Percentiles rank a stretch among this genome's conserved stretches.
phyloP scores from a whole-genome alignment of 2,329 filamentous ascomycete genomes.

The Elsinoe australis region DNA sequence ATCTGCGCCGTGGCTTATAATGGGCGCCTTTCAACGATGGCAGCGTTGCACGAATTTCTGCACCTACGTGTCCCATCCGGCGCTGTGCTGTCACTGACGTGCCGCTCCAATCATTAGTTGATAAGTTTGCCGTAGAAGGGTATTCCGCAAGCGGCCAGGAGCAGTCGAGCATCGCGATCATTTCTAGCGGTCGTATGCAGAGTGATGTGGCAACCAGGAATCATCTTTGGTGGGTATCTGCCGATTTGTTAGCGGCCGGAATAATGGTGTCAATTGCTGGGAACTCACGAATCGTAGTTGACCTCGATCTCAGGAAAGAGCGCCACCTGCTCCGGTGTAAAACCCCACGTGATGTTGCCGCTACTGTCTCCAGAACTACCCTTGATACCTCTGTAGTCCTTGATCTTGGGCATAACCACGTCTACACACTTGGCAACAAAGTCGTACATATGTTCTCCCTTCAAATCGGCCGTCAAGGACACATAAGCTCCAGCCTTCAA shows the following conservation, averaged over 20 bases:
- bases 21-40: too few relatives aligned
- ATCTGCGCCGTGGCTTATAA: too few relatives aligned
- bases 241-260: conserved; percentile 30
- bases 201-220: conserved; percentile 76
- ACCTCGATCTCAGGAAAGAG: conserved; percentile 90
- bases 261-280: too few relatives aligned
- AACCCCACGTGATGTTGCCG: conserved; percentile 79
- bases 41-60: too few relatives aligned
- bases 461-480: conserved; percentile 68
- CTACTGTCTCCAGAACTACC: conserved; percentile 73
- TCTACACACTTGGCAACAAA: conserved; percentile 87
- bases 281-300: conserved; percentile 85
- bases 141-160: conserved; percentile 64
- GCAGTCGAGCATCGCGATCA: conserved; percentile 73
- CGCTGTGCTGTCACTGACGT: too few relatives aligned
- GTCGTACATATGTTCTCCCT: conserved; percentile 75
- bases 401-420: conserved; percentile 86
- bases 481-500: conserved; percentile 63
- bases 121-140: conserved; percentile 74
- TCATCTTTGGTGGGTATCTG: conserved; percentile 63
- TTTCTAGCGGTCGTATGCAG: conserved; percentile 78
- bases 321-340: conserved; percentile 66
- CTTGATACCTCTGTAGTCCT: conserved; percentile 83
- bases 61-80: too few relatives aligned
- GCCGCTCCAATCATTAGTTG: conserved; percentile 33